Evolutionary conservation across 2,329 filamentous ascomycete species (phyloP).

Genomic region (Eutypella sp.): DNA sequence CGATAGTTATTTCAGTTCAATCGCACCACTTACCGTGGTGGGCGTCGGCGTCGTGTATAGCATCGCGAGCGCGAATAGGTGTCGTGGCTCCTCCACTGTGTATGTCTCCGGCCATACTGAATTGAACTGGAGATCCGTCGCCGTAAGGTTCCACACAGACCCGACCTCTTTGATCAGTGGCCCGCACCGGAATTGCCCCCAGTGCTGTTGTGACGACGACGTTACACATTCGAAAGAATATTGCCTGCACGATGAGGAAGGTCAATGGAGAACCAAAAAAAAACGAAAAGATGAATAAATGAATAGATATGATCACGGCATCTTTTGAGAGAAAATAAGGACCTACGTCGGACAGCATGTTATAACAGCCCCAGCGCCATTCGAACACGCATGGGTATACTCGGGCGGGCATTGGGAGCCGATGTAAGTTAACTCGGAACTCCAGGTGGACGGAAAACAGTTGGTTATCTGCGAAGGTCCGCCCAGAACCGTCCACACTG

Average conservation of each 20-base stretch:
- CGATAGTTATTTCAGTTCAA: too few species aligned
- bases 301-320: too few species aligned
- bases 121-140: conserved; percentile 7
- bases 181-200: conserved; percentile 12
- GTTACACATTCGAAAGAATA: conserved; percentile 11
- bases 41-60: conserved; percentile 16
- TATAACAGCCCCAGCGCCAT: conserved; percentile 8
- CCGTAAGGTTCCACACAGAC: conserved; percentile 1
- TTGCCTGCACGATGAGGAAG: too few species aligned
- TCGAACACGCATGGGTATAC: conserved; percentile 20
- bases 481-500: conserved; percentile 18
- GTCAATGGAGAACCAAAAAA: not conserved
- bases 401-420: conserved; percentile 15
- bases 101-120: not conserved
- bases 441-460: conserved; percentile 17
- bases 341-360: conserved; percentile 21
- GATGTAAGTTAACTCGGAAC: conserved; percentile 11
- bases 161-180: conserved; percentile 2
- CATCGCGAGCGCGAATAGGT: conserved; percentile 14
- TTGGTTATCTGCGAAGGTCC: conserved; percentile 19
- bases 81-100: conserved; percentile 1
- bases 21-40: too few species aligned
- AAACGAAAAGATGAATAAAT: not conserved
- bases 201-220: conserved; percentile 4
- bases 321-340: too few species aligned